Evolutionary conservation across 306 rosid genomes (phyloP).

Genomic region (Trichosanthes truncata): DNA sequence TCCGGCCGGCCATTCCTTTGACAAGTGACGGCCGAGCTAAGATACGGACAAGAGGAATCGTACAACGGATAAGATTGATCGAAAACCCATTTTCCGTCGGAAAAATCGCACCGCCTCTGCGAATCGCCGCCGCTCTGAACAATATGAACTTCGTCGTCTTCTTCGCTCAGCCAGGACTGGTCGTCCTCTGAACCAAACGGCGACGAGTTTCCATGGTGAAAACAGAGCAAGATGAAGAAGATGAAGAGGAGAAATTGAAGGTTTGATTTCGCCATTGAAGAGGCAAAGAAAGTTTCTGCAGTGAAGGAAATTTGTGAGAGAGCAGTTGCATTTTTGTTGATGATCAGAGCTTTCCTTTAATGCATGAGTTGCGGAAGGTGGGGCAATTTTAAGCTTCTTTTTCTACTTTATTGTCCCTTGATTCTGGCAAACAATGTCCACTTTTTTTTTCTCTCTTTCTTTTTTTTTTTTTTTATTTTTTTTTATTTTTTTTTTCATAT

Average conservation of each 20-base stretch:
- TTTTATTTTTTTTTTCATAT: not conserved
- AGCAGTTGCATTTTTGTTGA: slow-evolving; percentile 14
- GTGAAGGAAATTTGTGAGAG: slow-evolving; percentile 18
- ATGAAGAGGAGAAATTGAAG: slow-evolving; percentile 17
- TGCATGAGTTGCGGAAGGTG: slow-evolving; percentile 68
- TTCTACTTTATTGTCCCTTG: slow-evolving; percentile 1
- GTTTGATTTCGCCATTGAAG: slow-evolving; percentile 46
- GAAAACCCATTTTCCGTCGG: slow-evolving; percentile 74
- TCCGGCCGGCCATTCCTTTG: slow-evolving; percentile 92
- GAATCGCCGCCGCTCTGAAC: slow-evolving; percentile 43
- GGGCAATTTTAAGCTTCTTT: not conserved
- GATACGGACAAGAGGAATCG: slow-evolving; percentile 70
- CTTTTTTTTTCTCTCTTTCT: no score
- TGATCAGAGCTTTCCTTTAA: slow-evolving; percentile 20
- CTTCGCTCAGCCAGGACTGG: slow-evolving; percentile 35
- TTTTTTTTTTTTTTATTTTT: no score
- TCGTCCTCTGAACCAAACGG: slow-evolving; percentile 31
- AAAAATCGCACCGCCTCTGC: slow-evolving; percentile 48
- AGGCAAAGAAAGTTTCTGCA: slow-evolving; percentile 5
- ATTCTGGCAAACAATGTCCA: not conserved
- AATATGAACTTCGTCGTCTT: slow-evolving; percentile 48
- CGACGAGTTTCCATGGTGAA: slow-evolving; percentile 29
- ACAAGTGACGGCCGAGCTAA: slow-evolving; percentile 75
- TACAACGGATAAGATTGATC: slow-evolving; percentile 89
- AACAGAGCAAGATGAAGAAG: slow-evolving; percentile 30